Base-by-base conservation (phyloP, 176 grass and related monocot genomes). In the Stipa capillata region DNA sequence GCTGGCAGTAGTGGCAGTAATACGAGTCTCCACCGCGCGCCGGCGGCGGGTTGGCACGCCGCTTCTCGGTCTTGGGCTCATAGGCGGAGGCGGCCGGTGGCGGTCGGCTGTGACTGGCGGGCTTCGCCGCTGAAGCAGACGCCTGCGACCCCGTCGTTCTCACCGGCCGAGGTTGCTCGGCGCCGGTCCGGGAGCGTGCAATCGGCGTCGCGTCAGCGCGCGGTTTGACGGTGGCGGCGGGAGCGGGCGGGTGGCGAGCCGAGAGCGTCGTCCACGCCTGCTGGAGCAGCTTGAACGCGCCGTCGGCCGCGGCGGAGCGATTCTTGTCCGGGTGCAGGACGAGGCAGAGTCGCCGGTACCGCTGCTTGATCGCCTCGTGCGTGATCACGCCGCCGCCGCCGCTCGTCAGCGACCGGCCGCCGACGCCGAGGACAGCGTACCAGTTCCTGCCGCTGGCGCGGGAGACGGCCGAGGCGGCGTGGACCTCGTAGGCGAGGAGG, bases 271-370 rank as follows among this genome's bases (percentile, higher is more conserved):
- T 2, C 83, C 83, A 85, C 3, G 52, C 64, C 1, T 45, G 14
- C 73, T 68, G 64, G 36, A 84, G 11, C 49, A 78, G 27, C 48
- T 84, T 77, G n/a, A 84, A 84, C 1, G 82, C 73, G 11, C 61
- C 60, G 5, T 77, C 73, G 2, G 73, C 62, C 1, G 74, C 83
- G 4, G 64, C 31, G 7, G 64, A 85, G 62, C 51, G 6, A 40
- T 78, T 78, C 74, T 85, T 78, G 63, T 78, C 51, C 2, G 64
- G 82, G 63, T 70, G 82, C 17, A 69, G 25, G 27, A 78, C 62
- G 20, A 78, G 18, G 73, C 71, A 78, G 0, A 71, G 47, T 37
- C 23, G 57, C 5, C 8, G 37, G 74, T 70, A 61, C 9, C 47
- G 7, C 74, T 56, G 32, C 74, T 69, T 77, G 12, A 39, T 23